Evolutionary conservation across 2,329 filamentous ascomycete species (phyloP).

Genomic region (Sclerotinia spermophila): DNA sequence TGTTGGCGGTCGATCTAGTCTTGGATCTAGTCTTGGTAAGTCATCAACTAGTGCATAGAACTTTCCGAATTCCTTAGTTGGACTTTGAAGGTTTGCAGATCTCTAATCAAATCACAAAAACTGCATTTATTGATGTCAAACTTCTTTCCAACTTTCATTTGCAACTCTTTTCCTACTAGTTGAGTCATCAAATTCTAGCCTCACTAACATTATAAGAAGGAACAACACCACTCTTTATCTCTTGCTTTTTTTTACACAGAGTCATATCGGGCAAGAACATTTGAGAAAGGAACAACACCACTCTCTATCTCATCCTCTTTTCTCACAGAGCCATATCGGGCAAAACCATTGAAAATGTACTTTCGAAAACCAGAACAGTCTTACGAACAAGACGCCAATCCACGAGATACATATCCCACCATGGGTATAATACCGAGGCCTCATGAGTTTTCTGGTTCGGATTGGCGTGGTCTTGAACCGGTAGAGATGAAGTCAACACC

Average conservation of each 20-base stretch:
- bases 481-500: constrained; percentile 7
- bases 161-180: not conserved
- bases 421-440: not conserved
- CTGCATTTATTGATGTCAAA: not conserved
- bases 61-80: not conserved
- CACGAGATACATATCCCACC: not conserved
- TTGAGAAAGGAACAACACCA: not conserved
- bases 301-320: not conserved
- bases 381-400: not conserved
- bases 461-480: constrained; percentile 1
- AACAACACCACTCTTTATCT: not conserved
- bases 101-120: not conserved
- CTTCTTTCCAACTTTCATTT: not conserved
- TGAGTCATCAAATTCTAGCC: not conserved
- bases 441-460: not conserved
- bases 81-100: not conserved
- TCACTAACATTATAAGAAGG: not conserved
- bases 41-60: not conserved
- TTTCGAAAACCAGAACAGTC: not conserved
- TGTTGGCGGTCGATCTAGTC: not conserved
- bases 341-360: constrained; percentile 1
- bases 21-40: constrained; percentile 2
- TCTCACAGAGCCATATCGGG: not conserved
- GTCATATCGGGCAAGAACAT: not conserved
- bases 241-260: too few relatives aligned